phyloP scores from a whole-genome alignment of 306 rosid genomes.

The Quercus dentata region DNA sequence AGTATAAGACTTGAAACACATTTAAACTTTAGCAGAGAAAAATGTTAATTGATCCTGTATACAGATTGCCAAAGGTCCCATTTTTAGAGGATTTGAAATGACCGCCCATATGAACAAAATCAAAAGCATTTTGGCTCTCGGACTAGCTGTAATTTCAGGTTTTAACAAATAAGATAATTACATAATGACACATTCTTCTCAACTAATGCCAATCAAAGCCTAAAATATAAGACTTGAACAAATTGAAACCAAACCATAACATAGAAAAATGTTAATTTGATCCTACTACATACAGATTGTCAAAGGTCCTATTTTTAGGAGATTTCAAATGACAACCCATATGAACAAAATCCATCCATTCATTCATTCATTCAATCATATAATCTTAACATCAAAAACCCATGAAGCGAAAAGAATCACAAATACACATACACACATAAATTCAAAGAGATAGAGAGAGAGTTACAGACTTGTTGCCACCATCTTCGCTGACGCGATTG shows the following conservation, averaged over 20 bases:
- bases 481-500: conserved; percentile 84
- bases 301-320: no score
- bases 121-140: no score
- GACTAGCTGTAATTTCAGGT: background rate
- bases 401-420: background rate
- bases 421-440: background rate
- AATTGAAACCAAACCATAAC: background rate
- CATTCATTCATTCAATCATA: background rate
- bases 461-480: conserved; percentile 79
- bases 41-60: background rate
- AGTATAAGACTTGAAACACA: background rate
- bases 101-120: no score
- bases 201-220: background rate
- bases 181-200: background rate
- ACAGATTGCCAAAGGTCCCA: background rate
- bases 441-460: background rate
- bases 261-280: no score
- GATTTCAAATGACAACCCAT: no score
- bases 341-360: background rate
- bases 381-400: background rate
- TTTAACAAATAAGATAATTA: background rate
- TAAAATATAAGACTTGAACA: background rate
- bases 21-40: background rate
- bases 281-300: no score
- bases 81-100: background rate